Base-by-base conservation (phyloP, 2,329 filamentous ascomycete genomes). In the Fusarium bulbicola region DNA sequence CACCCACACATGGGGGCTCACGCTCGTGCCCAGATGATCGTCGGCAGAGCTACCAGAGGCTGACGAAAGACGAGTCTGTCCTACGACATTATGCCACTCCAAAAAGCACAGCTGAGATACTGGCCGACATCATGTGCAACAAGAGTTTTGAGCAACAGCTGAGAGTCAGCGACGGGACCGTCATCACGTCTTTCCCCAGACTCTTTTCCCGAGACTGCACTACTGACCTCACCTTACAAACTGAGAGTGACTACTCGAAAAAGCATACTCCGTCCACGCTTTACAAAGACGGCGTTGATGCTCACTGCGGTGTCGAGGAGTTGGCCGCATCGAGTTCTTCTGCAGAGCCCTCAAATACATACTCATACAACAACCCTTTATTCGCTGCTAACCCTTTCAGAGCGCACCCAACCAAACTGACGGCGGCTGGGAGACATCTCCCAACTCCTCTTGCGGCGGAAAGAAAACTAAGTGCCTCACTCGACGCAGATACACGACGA, bases 161-260 rank as follows among this genome's bases (percentile, higher is more conserved):
- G 21, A 70, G 63, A 36, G 59, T 72, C 8, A 75, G 69, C 32
- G 63, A 73, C 37, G 69, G 72, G 12, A 74, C 76, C 24, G 75
- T 74, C n/a, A 80, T 82, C 11, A 80, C 77, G 5, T 83, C 79
- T 15, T 84, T 83, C 56, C 81, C 81, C 18, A 74, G 76, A 30
- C 73, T 83, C 14, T 71, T 67, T 15, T 74, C 78, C 15, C 78
- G 81, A 10, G 77, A 80, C 14, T 79, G 77, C 45, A 83, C 81
- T 1, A 65, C 72, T 15, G 82, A 82, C 10, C 49, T 77, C n/a
- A 78, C 68, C 12, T 76, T 80, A 6, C 74, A 75, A 5, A 57
- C 59, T 3, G 67, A 71, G 2, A 53, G 77, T 4, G 71, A 77
- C 20, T 70, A 75, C 6, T 34, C 70, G 24, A 68, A 60, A 7